Evolutionary conservation across 2,329 filamentous ascomycete species (phyloP).

Genomic region (Amylocarpus encephaloides): DNA sequence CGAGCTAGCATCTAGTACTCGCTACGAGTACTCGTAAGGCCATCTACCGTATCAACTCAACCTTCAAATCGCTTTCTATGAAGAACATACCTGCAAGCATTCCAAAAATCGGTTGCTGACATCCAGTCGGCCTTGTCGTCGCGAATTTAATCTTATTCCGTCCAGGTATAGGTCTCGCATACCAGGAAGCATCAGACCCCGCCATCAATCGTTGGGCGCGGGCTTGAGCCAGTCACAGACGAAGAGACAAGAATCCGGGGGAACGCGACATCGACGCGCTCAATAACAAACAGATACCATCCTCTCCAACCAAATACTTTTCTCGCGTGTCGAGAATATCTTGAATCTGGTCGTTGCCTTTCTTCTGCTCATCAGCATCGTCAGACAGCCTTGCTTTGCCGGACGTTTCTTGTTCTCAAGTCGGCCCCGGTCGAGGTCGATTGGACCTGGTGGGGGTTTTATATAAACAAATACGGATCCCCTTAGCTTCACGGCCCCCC

Average conservation of each 20-base stretch:
- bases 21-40: background rate
- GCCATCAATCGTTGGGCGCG: background rate
- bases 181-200: slow-evolving; percentile 15
- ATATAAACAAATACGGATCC: slow-evolving; percentile 19
- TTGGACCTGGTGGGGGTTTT: slow-evolving; percentile 11
- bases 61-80: background rate
- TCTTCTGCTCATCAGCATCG: background rate
- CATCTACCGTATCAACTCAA: background rate
- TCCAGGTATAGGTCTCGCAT: slow-evolving; percentile 8
- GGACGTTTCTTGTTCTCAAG: background rate
- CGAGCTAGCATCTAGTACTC: background rate
- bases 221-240: slow-evolving; percentile 3
- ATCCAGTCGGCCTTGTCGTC: background rate
- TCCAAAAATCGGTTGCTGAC: slow-evolving; percentile 3
- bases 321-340: slow-evolving; percentile 7
- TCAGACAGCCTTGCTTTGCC: too few species aligned
- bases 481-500: slow-evolving; percentile 6
- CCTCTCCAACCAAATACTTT: background rate
- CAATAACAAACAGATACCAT: slow-evolving; percentile 3
- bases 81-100: background rate
- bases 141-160: slow-evolving; percentile 12
- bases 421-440: background rate
- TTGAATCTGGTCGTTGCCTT: background rate
- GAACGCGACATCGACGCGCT: slow-evolving; percentile 16
- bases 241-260: background rate